Conservation (phyloP, 2,329 filamentous ascomycete genomes). For the Chaetomium strumarium region DNA sequence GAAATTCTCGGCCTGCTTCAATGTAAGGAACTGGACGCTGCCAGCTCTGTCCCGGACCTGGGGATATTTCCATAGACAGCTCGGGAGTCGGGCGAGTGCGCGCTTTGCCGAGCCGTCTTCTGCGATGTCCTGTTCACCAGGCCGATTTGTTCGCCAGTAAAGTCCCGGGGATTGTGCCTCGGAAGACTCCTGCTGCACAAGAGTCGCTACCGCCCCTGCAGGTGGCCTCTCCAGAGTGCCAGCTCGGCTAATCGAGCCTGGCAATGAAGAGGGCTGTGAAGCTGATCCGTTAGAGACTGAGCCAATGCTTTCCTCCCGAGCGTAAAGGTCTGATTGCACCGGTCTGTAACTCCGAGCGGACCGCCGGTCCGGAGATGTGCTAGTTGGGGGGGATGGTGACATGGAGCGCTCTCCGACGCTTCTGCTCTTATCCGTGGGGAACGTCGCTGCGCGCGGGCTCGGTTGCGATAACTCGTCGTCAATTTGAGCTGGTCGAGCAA, state of each 20-base stretch:
- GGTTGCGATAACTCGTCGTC: constrained; percentile 11
- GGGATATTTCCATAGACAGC: constrained; percentile 62
- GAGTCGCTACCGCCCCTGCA: constrained; percentile 20
- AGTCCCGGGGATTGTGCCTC: constrained; percentile 25
- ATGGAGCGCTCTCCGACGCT: constrained; percentile 22
- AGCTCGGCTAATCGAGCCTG: constrained; percentile 17
- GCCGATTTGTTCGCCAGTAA: constrained; percentile 42
- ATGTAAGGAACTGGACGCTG: constrained; percentile 73
- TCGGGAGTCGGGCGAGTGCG: constrained; percentile 47
- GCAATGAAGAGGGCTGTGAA: constrained; percentile 18
- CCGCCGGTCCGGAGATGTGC: constrained; percentile 28
- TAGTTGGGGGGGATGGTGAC: constrained; percentile 27
- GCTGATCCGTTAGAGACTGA: constrained; percentile 21
- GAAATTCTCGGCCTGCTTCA: constrained; percentile 64
- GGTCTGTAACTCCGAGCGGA: constrained; percentile 3
- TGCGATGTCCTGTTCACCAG: constrained; percentile 34
- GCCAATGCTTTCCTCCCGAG: constrained; percentile 28
- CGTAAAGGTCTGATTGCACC: constrained; percentile 19
- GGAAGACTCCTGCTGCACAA: constrained; percentile 22
- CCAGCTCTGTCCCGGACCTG: constrained; percentile 38
- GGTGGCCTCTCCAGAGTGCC: constrained; percentile 24
- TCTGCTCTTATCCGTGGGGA: constrained; percentile 18
- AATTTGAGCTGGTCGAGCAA: constrained; percentile 17
- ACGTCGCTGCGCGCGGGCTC: constrained; percentile 23
- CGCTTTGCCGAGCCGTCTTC: constrained; percentile 42